These are phyloP conservation scores for Penicillium sp. DNA, from an alignment of 2,329 filamentous ascomycete species.

Conservation along the genomic window DNA sequence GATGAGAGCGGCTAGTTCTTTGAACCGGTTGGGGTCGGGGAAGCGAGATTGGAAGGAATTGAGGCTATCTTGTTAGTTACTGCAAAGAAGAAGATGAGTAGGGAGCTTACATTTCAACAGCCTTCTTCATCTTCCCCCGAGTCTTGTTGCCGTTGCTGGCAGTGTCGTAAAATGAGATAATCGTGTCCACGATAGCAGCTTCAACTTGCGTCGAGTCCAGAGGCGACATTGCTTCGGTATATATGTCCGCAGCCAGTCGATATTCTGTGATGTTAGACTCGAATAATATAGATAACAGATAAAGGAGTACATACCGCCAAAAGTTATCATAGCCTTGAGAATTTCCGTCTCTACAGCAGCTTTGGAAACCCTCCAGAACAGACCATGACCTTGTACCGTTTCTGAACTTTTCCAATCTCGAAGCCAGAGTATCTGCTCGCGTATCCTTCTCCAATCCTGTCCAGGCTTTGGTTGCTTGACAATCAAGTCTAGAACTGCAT, in stretches of 20 bases:
- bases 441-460: constrained; percentile 46
- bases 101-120: constrained; percentile 50
- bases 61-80: constrained; percentile 25
- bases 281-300: not conserved
- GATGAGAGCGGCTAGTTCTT: constrained; percentile 52
- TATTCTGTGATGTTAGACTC: constrained; percentile 30
- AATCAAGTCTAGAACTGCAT: constrained; percentile 50
- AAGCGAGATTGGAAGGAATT: constrained; percentile 42
- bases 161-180: constrained; percentile 59
- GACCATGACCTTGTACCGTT: constrained; percentile 35
- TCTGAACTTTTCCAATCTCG: constrained; percentile 51
- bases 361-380: constrained; percentile 48
- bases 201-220: constrained; percentile 49
- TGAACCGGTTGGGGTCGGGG: constrained; percentile 35
- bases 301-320: constrained; percentile 32
- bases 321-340: constrained; percentile 52
- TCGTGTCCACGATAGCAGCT: constrained; percentile 48
- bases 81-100: not conserved
- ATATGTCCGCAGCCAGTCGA: constrained; percentile 39
- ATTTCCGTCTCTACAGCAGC: constrained; percentile 55
- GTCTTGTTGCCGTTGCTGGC: constrained; percentile 63
- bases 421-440: constrained; percentile 56
- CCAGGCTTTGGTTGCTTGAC: constrained; percentile 41
- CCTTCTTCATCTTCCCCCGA: constrained; percentile 59
- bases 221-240: constrained; percentile 30